Base-by-base conservation (phyloP, 2,329 filamentous ascomycete genomes). In the Thielaviopsis punctulata region DNA sequence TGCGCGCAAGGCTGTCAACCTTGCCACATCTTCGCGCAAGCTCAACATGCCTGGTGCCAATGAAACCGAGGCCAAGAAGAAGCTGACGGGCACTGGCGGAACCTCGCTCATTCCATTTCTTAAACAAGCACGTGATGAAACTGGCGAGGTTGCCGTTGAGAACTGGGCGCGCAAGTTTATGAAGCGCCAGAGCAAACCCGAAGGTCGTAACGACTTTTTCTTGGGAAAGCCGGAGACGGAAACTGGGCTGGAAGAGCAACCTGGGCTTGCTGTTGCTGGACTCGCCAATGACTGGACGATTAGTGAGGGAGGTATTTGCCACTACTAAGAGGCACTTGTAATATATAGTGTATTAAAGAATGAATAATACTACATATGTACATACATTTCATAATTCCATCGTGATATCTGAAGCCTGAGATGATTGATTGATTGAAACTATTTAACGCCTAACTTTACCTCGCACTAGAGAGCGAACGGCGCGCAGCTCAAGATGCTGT, bases 71-170 rank as follows among this genome's bases (percentile, higher is more conserved):
- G 45, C 51, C 24, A 58, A 50, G 21, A 49, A 53, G 25, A 53
- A 53, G 55, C 75, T 95, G 24, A 86, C 84, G 45, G 92, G 92
- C 1, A 98, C 92, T 0, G 92, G 92, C 13, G 92, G 92, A 15
- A 96, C 92, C 0, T 86, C 89, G 0, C 70, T 98, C 53, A 95
- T 98, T 52, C 86, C 90, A 0, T 98, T 98, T 67, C 71, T 98
- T 56, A 95, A 96, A 67, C 92, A 98, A 67, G 92, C 92, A 4
- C 76, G 92, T 24, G 89, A 98, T 61, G 92, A 98, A 72, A 98
- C 92, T 0, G 86, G 86, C 15, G 90, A 96, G 65, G 87, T 88
- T 1, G 87, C 89, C 1, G 82, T 96, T 36, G 74, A 78, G 59
- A 68, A 72, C 49, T 82, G 79, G 79, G 73, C 76, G 0, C 70